Conservation (phyloP, 257 asterid genomes). For the Nicotiana paniculata region DNA sequence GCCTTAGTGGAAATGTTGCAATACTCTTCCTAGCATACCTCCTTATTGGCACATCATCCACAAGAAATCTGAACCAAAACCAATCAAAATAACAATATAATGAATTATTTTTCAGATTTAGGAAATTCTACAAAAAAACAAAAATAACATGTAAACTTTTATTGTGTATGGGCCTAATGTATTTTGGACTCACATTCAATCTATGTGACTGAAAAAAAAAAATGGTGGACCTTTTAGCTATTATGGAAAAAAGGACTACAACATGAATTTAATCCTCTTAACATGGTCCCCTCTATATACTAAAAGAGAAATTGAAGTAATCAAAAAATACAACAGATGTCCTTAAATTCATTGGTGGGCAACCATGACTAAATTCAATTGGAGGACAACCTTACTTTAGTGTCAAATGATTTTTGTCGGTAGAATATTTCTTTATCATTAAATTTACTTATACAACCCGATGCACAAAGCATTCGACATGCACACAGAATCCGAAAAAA, state of each 20-base stretch:
- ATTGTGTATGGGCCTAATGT: not conserved
- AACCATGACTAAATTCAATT: not conserved
- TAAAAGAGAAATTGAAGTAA: not conserved
- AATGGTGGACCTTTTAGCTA: not conserved
- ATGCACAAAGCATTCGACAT: rapidly evolving
- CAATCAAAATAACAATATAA: not conserved
- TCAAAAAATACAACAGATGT: not conserved
- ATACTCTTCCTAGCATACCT: slow-evolving; percentile 59
- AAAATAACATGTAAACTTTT: not conserved
- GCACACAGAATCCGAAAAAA: rapidly evolving
- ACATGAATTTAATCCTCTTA: not conserved
- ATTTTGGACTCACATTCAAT: not conserved
- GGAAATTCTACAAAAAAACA: not conserved
- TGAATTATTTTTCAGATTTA: not conserved
- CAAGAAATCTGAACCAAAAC: slow-evolving; percentile 52
- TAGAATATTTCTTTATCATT: slow-evolving; percentile 6
- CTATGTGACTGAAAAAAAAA: not conserved
- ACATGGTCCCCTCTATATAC: not conserved
- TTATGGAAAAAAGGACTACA: slow-evolving; percentile 4
- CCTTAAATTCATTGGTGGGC: not conserved
- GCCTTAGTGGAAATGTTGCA: slow-evolving; percentile 69
- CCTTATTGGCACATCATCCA: slow-evolving; percentile 84
- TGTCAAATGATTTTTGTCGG: slow-evolving; percentile 6
- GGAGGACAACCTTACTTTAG: not conserved
- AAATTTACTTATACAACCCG: rapidly evolving